phyloP scores from a whole-genome alignment of 345 rosid species.

The Brassica juncea region DNA sequence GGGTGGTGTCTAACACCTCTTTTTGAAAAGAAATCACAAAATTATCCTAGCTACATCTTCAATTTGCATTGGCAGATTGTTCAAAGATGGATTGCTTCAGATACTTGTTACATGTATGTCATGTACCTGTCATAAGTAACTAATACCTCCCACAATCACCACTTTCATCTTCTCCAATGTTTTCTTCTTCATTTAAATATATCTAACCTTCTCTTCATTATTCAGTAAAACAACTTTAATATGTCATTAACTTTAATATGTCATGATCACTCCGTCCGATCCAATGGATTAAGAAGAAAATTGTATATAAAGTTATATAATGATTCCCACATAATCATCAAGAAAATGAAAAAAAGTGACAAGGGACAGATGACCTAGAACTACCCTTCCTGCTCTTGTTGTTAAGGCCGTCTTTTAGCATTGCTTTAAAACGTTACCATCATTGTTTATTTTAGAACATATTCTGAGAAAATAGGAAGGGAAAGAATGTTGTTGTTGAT shows the following conservation, averaged over 20 bases:
- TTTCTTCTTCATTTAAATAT: neutral
- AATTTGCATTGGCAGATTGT: no score
- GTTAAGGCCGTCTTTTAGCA: constrained; percentile 6
- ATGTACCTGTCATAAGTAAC: constrained; percentile 44
- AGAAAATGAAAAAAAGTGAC: neutral
- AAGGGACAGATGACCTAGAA: neutral
- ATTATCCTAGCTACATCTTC: neutral
- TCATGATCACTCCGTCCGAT: neutral
- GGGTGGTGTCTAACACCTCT: neutral
- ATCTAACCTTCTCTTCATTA: neutral
- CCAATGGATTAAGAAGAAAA: neutral
- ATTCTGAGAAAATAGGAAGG: neutral
- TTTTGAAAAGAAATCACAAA: neutral
- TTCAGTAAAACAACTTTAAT: neutral
- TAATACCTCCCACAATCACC: constrained; percentile 80
- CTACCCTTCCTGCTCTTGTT: neutral
- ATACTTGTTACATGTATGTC: no score
- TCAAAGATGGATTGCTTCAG: neutral
- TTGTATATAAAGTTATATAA: neutral
- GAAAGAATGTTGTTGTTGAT: constrained; percentile 24
- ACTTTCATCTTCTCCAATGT: constrained; percentile 54
- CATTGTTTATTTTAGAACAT: neutral
- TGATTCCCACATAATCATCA: neutral
- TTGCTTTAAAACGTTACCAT: neutral
- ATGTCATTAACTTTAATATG: neutral